A percentile compares a stretch with the other conserved stretches of the same genome.
Conservation (phyloP, 106 monocot species). For the Phalaenopsis equestris region DNA sequence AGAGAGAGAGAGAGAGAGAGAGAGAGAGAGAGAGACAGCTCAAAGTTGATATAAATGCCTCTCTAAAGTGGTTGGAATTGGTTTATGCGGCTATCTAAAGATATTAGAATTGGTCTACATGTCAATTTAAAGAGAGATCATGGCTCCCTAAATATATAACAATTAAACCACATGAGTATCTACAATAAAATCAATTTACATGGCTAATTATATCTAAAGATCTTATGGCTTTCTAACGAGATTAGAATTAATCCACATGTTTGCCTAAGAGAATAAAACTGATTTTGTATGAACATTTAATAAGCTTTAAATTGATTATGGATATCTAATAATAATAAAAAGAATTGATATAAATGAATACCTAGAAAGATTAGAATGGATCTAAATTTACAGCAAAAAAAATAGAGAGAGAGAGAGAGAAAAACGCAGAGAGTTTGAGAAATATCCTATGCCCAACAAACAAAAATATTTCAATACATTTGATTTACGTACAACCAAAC, state of each 20-base stretch:
- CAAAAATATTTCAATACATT: no score
- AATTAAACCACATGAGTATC: background rate
- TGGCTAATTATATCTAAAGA: background rate
- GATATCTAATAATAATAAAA: no score
- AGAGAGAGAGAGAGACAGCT: background rate
- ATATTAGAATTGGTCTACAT: background rate
- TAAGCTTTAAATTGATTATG: no score
- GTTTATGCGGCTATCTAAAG: background rate
- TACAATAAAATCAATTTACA: background rate
- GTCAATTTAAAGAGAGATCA: background rate
- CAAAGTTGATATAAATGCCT: background rate
- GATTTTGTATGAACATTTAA: no score
- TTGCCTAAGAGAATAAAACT: no score
- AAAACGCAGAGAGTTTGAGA: no score
- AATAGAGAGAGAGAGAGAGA: no score
- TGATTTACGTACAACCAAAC: no score
- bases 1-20: background rate
- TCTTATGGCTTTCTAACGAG: background rate
- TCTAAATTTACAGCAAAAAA: no score
- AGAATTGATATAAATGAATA: no score
- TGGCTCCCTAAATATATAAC: background rate
- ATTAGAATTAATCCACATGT: background rate
- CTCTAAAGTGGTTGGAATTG: background rate
- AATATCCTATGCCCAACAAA: no score
- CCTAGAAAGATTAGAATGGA: no score